A percentile compares a stretch with the other conserved stretches of the same genome.
Conservation (phyloP, 805 yeast species). For the Zygoascus bituminiphila region DNA sequence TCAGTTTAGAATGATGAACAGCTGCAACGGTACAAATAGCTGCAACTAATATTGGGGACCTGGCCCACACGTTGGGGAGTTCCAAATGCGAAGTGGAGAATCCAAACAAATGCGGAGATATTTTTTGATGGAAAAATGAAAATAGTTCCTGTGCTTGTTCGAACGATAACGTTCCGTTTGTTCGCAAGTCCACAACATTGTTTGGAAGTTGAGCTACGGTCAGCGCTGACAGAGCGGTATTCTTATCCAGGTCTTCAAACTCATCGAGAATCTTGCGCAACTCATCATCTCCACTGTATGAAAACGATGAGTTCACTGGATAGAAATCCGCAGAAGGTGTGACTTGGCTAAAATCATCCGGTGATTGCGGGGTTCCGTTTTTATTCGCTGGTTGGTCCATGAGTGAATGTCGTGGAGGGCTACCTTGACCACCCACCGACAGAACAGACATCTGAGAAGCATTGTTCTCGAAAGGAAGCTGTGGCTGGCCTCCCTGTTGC, state of each 20-base stretch:
- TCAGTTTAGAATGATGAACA: conserved; percentile 43
- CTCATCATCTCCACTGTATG: neutral
- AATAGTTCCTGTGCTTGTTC: conserved; percentile 39
- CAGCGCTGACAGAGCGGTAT: neutral
- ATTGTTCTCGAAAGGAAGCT: neutral
- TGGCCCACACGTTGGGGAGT: conserved; percentile 42
- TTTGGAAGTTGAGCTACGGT: neutral
- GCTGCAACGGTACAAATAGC: conserved; percentile 57
- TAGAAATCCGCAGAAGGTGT: neutral
- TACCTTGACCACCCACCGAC: neutral
- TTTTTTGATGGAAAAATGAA: conserved; percentile 43
- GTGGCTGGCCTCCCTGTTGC: conserved; percentile 19
- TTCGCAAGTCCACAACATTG: conserved; percentile 26
- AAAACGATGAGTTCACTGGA: neutral
- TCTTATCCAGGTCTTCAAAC: neutral
- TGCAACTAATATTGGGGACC: conserved; percentile 50
- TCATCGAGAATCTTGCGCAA: neutral
- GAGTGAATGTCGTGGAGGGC: neutral
- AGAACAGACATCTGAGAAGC: neutral
- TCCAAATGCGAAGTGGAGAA: conserved; percentile 46
- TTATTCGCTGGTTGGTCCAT: neutral
- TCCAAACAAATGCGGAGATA: conserved; percentile 60
- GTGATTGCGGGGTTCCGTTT: neutral
- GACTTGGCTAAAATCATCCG: neutral
- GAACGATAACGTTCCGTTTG: conserved; percentile 29